Percentiles rank a stretch among this genome's conserved stretches.
Evolutionary conservation across 495 filamentous ascomycete species (phyloP).

Genomic region (Immersiella caudata): DNA sequence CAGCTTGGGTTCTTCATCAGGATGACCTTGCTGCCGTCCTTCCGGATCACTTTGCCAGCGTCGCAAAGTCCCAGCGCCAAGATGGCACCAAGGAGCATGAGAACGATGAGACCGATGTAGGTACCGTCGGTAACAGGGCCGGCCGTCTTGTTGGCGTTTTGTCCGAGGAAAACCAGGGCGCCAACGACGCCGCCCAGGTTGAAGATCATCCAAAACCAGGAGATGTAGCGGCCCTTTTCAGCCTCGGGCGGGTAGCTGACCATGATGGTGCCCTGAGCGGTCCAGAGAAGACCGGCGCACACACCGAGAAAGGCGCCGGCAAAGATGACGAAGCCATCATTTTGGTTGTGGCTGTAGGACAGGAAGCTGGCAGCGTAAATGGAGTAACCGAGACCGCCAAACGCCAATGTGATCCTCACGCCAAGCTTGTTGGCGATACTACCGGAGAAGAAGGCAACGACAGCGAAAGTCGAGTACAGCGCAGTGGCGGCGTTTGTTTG

Average conservation of each 20-base stretch:
- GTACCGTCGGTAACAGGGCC: constrained; percentile 77
- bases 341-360: constrained; percentile 77
- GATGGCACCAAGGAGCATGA: constrained; percentile 75
- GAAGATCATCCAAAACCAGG: constrained; percentile 94
- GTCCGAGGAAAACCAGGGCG: constrained; percentile 76
- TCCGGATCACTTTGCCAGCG: constrained; percentile 74
- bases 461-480: constrained; percentile 79
- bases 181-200: constrained; percentile 93
- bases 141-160: constrained; percentile 69
- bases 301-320: constrained; percentile 73
- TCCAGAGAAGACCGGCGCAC: constrained; percentile 88
- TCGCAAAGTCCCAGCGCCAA: constrained; percentile 75
- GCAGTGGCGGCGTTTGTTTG: constrained; percentile 72
- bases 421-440: constrained; percentile 78
- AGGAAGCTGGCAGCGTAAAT: constrained; percentile 80
- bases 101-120: constrained; percentile 86
- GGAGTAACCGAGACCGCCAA: constrained; percentile 86
- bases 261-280: constrained; percentile 93
- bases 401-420: constrained; percentile 67
- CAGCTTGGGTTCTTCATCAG: constrained; percentile 85
- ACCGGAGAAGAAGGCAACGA: constrained; percentile 86
- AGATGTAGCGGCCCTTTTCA: constrained; percentile 85
- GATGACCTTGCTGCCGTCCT: constrained; percentile 76
- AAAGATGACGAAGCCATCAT: constrained; percentile 76
- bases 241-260: constrained; percentile 86